Evolutionary conservation across 2,329 filamentous ascomycete genomes (phyloP).

Genomic region (Kalmusia sp.): DNA sequence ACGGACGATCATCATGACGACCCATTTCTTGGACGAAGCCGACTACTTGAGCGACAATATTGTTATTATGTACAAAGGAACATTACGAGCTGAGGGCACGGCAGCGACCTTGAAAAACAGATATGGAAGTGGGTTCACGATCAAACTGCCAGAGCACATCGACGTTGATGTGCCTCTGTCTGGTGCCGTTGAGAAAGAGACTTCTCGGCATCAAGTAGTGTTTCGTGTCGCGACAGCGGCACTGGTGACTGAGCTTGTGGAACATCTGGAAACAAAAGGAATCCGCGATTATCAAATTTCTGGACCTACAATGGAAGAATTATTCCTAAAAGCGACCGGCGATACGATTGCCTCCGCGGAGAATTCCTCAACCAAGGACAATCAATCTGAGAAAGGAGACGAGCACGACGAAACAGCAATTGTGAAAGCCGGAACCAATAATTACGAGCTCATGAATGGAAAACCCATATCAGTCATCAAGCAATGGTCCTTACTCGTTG

Average conservation of each 20-base stretch:
- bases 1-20: constrained; percentile 84
- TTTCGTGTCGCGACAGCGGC: constrained; percentile 74
- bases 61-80: constrained; percentile 82
- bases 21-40: constrained; percentile 90
- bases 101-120: constrained; percentile 81
- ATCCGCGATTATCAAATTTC: constrained; percentile 81
- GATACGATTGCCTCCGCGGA: constrained; percentile 52
- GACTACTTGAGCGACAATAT: constrained; percentile 87
- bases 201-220: constrained; percentile 73
- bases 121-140: constrained; percentile 75
- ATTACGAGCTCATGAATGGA: constrained; percentile 65
- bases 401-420: constrained; percentile 13
- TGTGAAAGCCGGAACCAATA: constrained; percentile 4
- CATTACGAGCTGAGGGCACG: constrained; percentile 78
- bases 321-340: constrained; percentile 83
- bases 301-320: constrained; percentile 88
- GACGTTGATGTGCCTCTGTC: constrained; percentile 20
- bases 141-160: constrained; percentile 25
- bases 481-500: constrained; percentile 76
- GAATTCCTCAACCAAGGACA: constrained; percentile 45
- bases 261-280: constrained; percentile 67
- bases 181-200: constrained; percentile 36
- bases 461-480: constrained; percentile 69
- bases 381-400: constrained; percentile 21
- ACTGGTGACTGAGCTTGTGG: constrained; percentile 74